phyloP scores from a whole-genome alignment of 306 rosid species.

The Styphnolobium japonicum region DNA sequence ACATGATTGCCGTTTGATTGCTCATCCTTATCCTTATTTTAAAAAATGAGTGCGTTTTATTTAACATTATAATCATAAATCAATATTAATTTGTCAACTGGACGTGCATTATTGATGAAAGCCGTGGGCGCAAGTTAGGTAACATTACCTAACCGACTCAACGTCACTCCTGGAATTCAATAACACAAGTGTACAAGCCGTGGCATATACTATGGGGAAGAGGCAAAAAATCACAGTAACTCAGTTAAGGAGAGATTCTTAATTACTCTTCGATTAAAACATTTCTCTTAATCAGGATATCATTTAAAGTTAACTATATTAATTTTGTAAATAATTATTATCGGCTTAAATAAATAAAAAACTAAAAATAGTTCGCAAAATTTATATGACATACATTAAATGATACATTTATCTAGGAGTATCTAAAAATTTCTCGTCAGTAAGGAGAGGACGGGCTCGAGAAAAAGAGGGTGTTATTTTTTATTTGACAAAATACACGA shows the following conservation, averaged over 20 bases:
- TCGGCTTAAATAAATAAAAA: too few species aligned
- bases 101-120: background rate
- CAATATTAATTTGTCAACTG: background rate
- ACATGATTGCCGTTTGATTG: background rate
- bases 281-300: too few species aligned
- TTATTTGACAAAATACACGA: background rate
- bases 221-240: background rate
- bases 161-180: background rate
- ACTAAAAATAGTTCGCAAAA: too few species aligned
- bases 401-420: too few species aligned
- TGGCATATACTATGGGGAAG: background rate
- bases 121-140: background rate
- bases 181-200: background rate
- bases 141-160: background rate
- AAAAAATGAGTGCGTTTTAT: background rate
- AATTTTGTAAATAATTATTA: too few species aligned
- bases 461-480: background rate
- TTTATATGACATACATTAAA: too few species aligned
- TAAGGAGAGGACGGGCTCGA: background rate
- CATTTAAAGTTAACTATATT: too few species aligned
- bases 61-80: background rate
- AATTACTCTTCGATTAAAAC: too few species aligned
- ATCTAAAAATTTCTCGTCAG: too few species aligned
- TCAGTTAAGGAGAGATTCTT: too few species aligned
- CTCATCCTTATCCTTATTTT: background rate